Evolutionary conservation across 805 yeast genomes (phyloP), one percentile per base, ranked within the genome.

Genomic region (Nakazawaea wyomingensis): DNA sequence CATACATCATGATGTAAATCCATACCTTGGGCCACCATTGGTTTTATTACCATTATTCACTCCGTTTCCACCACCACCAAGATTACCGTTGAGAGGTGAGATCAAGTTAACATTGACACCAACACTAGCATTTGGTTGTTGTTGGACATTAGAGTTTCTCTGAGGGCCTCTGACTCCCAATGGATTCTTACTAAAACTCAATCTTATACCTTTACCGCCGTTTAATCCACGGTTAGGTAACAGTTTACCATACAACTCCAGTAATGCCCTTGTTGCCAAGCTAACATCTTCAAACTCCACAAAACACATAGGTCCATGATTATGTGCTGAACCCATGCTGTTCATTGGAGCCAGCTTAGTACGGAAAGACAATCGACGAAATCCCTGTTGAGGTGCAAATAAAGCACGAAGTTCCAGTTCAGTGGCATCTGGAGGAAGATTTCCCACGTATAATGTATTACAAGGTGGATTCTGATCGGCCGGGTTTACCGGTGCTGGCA

Each of bases 381-480:
- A 93, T 2, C 99, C 99, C 47, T 82, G 80, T 56, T 91, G 96
- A 6, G 86, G 83, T 30, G 93, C 76, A 60, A 93, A 93, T 50
- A 93, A 66, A 31, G 86, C 81, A 52, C 96, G 78, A 49, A 93
- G 74, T 61, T 93, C 99, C 44, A 83, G 84, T 59, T 93, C 99
- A 2, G 95, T 83, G 2, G 97, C 95, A 68, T 93, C 96, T 14
- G 96, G 96, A 3, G 99, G 98, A 55, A 93, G 72, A 61, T 93
- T 93, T 16, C 99, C 99, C 37, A 93, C 99, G 56, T 93, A 93
- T 44, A 93, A 69, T 0, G 99, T 93, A 61, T 93, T 93, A 66
- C 99, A 93, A 6, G 99, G 99, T 3, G 99, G 98, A 59, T 93
- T 93, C 65, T 93, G 99, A 63, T 93, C 99, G 2, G 99, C 98